Evolutionary conservation across 2,329 filamentous ascomycete genomes (phyloP).

Genomic region (Biscogniauxia marginata): DNA sequence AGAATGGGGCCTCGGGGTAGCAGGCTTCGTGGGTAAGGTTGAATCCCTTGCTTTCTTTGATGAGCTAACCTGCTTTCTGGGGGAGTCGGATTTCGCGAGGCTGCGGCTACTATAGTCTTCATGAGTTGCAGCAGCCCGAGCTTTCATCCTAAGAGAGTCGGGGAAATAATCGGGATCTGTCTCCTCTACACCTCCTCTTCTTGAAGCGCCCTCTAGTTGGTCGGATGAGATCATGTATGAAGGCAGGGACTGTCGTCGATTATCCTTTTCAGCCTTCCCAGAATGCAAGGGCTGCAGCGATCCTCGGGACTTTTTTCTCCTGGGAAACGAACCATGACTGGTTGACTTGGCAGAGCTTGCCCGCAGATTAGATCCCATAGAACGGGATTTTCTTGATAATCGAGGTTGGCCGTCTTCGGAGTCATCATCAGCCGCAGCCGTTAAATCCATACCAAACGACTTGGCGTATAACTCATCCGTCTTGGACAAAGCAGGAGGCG

Average conservation of each 20-base stretch:
- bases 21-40: constrained; percentile 1
- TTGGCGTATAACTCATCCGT: constrained; percentile 38
- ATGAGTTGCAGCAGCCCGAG: constrained; percentile 15
- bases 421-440: constrained; percentile 13
- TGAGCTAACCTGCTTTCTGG: constrained; percentile 8
- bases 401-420: constrained; percentile 12
- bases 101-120: constrained; percentile 9
- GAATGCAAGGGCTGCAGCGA: constrained; percentile 10
- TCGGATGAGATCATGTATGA: constrained; percentile 18
- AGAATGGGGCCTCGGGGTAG: constrained; percentile 4
- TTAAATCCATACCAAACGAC: not conserved
- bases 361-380: constrained; percentile 22
- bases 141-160: constrained; percentile 19
- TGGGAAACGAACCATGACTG: constrained; percentile 11
- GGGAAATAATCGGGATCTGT: constrained; percentile 21
- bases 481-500: constrained; percentile 34
- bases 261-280: constrained; percentile 9
- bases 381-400: constrained; percentile 22
- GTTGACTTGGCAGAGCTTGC: constrained; percentile 17
- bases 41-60: constrained; percentile 1
- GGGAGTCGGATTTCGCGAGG: constrained; percentile 9
- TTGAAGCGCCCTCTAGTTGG: constrained; percentile 12
- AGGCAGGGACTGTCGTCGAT: constrained; percentile 28
- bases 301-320: constrained; percentile 17
- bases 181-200: constrained; percentile 6